Conservation (phyloP, 257 asterid species). For the Petunia axillaris region DNA sequence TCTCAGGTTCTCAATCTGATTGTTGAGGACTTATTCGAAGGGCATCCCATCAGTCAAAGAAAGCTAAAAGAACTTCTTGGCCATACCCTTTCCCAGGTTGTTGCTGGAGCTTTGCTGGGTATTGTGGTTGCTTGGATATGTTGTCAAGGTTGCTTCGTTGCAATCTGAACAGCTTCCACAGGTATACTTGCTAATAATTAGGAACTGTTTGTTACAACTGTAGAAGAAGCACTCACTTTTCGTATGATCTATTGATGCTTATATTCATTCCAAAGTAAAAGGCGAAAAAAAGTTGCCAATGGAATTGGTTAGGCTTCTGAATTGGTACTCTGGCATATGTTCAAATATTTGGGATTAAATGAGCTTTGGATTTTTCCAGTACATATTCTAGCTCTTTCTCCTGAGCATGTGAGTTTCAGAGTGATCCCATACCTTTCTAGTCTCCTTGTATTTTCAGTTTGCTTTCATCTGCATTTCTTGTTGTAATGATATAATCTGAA, state of each 20-base stretch:
- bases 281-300: not conserved
- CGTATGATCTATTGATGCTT: not conserved
- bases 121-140: constrained; percentile 72
- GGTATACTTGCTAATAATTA: not conserved
- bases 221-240: constrained; percentile 18
- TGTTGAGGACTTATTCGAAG: constrained; percentile 81
- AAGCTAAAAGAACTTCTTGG: constrained; percentile 96
- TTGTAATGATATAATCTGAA: constrained; percentile 8
- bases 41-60: constrained; percentile 91
- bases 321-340: not conserved
- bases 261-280: not conserved
- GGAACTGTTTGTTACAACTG: not conserved
- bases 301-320: not conserved
- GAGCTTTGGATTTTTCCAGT: not conserved
- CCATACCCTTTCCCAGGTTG: constrained; percentile 85
- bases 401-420: not conserved
- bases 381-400: not conserved
- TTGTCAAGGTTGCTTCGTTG: constrained; percentile 50
- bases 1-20: constrained; percentile 81
- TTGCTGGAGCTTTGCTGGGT: constrained; percentile 91
- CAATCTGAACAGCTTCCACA: constrained; percentile 35
- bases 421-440: not conserved
- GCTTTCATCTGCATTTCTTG: not conserved
- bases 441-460: not conserved
- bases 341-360: constrained; percentile 7